Conservation (phyloP, 2,329 filamentous ascomycete species). For the Trichoderma sp. region DNA sequence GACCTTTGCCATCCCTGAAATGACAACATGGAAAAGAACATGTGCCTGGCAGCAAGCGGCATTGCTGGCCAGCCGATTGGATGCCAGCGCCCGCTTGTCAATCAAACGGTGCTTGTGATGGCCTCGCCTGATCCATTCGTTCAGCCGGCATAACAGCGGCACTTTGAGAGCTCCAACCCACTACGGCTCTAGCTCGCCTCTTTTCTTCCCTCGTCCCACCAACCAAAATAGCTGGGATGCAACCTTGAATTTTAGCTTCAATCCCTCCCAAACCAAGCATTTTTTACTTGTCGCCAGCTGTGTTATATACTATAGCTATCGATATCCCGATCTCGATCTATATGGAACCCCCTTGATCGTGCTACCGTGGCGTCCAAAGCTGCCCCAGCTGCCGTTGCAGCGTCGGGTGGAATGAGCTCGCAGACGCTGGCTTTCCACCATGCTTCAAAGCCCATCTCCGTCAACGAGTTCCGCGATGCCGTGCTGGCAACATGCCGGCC, state of each 20-base stretch:
- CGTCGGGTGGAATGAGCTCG: conserved; percentile 36
- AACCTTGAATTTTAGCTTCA: background rate
- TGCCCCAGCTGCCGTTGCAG: conserved; percentile 3
- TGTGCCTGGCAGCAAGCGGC: background rate
- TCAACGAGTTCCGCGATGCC: conserved; percentile 44
- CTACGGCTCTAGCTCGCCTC: background rate
- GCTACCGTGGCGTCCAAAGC: conserved; percentile 16
- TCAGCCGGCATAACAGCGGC: background rate
- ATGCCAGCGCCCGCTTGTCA: background rate
- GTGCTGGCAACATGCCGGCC: conserved; percentile 49
- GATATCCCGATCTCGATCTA: background rate
- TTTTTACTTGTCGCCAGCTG: background rate
- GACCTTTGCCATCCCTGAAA: background rate
- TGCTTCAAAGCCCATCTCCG: conserved; percentile 37
- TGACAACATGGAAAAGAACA: background rate
- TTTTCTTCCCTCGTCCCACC: background rate
- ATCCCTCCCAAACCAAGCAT: background rate
- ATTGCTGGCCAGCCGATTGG: background rate
- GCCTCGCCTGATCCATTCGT: background rate
- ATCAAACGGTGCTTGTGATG: conserved; percentile 4
- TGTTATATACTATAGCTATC: background rate
- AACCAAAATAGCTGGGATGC: background rate
- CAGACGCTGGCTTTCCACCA: conserved; percentile 36
- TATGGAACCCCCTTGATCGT: conserved; percentile 12
- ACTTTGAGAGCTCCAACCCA: background rate